Evolutionary conservation across 768 basidiomycete species (phyloP), one percentile per base, ranked within the genome.

Genomic region (Suillus discolor): DNA sequence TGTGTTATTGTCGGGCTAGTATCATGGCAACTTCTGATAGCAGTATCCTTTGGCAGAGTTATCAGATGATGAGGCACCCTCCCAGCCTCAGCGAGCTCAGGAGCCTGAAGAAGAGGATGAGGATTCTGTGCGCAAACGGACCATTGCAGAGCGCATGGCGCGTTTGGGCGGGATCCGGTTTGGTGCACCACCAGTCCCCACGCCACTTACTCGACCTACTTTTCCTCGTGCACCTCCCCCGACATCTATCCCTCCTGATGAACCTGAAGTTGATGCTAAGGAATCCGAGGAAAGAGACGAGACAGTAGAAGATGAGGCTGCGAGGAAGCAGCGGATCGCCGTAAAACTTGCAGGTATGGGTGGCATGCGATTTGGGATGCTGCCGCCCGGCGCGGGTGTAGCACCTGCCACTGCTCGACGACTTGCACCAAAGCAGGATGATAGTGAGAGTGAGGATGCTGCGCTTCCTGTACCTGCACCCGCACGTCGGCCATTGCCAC

Each of bases 81-180:
- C 62, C 16, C 65, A 63, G 54, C 45, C 51, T 25, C 28, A 45
- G 4, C 41, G 11, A 55, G 15, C 12, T 34, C 39, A 64, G 12
- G 74, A 72, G 16, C 66, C 36, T 60, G 39, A 25, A n/a, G 65
- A 41, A 53, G 25, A 81, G 65, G 82, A 85, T 61, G 79, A 79
- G 1, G 85, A 85, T 64, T 83, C 86, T 28, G 77, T 76, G 2
- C 82, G 89, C 57, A 84, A 89, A 28, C 83, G 82, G 38, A 91
- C 91, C 2, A 92, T 97, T 44, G 94, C 95, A 1, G 94, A 97
- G 65, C 85, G 96, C n/a, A 96, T 97, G 95, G 95, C 95, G 1
- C 93, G 89, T 71, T 81, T 97, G 0, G 94, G 96, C 18, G 93
- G 92, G 4, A 89, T 97, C 73, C 87, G 85, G 67, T 91, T 96